Conservation (phyloP, 371 early-diverging fungal species). For the Circinella minor region DNA sequence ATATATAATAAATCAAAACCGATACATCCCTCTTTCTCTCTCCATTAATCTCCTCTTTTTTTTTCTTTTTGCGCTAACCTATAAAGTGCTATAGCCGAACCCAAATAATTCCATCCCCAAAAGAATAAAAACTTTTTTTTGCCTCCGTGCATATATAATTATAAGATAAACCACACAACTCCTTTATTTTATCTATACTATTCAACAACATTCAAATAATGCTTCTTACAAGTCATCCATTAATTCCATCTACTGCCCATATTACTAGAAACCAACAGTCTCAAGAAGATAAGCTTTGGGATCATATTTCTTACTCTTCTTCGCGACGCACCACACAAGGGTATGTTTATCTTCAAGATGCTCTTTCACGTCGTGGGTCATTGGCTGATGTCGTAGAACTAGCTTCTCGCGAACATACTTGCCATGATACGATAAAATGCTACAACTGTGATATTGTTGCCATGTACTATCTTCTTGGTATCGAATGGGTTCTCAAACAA, state of each 20-base stretch:
- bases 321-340: neutral
- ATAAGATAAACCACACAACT: too few relatives aligned
- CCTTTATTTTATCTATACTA: too few relatives aligned
- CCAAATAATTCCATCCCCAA: too few relatives aligned
- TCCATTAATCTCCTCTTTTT: too few relatives aligned
- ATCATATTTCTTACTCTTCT: neutral
- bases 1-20: neutral
- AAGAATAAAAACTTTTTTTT: too few relatives aligned
- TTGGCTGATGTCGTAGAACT: neutral
- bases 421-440: constrained; percentile 7
- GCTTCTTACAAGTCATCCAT: constrained; percentile 6
- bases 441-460: constrained; percentile 10
- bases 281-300: neutral
- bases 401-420: constrained; percentile 3
- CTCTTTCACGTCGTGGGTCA: constrained; percentile 3
- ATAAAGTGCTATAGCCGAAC: too few relatives aligned
- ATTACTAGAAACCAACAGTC: neutral
- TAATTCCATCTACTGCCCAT: neutral
- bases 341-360: neutral
- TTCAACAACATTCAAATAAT: neutral
- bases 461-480: neutral
- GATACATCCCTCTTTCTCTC: too few relatives aligned
- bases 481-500: neutral
- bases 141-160: too few relatives aligned
- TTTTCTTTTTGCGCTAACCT: too few relatives aligned